Conservation (phyloP, 2,329 filamentous ascomycete genomes). For the Furcasterigmium sp. region DNA sequence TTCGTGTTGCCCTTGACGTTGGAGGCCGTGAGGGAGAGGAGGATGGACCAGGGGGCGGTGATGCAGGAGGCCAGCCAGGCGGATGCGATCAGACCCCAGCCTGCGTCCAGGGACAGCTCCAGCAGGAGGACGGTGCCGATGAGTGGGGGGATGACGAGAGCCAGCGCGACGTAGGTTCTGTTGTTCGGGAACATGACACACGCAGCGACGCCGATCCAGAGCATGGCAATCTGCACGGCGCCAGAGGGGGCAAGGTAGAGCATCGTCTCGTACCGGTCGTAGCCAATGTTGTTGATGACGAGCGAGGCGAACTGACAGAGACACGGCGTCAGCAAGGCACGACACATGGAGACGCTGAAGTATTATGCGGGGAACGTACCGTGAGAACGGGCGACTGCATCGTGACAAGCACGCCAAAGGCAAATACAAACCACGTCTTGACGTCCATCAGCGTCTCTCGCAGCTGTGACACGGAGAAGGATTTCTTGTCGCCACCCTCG, state of each 20-base stretch:
- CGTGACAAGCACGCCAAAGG: slow-evolving; percentile 39
- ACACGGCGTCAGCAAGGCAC: too few species aligned
- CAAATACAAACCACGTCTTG: slow-evolving; percentile 38
- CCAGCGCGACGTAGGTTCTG: slow-evolving; percentile 30
- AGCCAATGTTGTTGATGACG: slow-evolving; percentile 41
- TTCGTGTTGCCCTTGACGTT: slow-evolving; percentile 49
- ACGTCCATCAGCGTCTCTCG: slow-evolving; percentile 35
- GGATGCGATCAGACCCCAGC: slow-evolving; percentile 42
- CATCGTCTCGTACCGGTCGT: slow-evolving; percentile 37
- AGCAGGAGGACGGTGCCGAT: slow-evolving; percentile 38
- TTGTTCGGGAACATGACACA: slow-evolving; percentile 32
- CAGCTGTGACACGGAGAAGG: slow-evolving; percentile 36
- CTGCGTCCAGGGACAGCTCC: slow-evolving; percentile 28
- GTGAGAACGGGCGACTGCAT: slow-evolving; percentile 40
- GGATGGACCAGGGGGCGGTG: slow-evolving; percentile 32
- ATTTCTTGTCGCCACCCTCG: slow-evolving; percentile 28
- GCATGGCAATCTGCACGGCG: slow-evolving; percentile 36
- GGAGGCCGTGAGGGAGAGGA: slow-evolving; percentile 37
- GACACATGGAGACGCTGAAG: too few species aligned
- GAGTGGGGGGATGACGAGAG: slow-evolving; percentile 33
- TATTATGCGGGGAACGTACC: too few species aligned
- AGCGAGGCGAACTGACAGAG: slow-evolving; percentile 44
- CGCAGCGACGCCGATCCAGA: slow-evolving; percentile 38
- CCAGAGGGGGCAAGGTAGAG: slow-evolving; percentile 42
- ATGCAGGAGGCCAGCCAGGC: slow-evolving; percentile 43